Percentiles rank a stretch among this genome's conserved stretches.
phyloP scores from a whole-genome alignment of 2,329 filamentous ascomycete genomes.

The Aspergillus floridensis region DNA sequence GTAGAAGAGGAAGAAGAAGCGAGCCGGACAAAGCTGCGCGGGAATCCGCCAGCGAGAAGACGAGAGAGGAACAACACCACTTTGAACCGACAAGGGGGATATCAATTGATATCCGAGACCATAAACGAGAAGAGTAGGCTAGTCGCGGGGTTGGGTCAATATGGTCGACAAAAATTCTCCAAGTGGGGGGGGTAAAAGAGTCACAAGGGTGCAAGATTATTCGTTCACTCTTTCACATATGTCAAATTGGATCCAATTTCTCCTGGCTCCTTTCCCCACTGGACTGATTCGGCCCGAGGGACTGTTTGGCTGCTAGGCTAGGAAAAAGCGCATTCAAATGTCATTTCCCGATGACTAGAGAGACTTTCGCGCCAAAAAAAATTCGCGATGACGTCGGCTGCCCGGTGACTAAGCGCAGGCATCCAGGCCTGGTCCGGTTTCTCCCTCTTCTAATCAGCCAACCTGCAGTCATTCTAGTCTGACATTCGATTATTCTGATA shows the following conservation, averaged over 20 bases:
- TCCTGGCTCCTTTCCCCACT: constrained; percentile 1
- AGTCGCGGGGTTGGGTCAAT: not conserved
- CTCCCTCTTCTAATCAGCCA: not conserved
- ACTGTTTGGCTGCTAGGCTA: not conserved
- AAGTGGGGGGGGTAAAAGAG: not conserved
- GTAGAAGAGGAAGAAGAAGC: constrained; percentile 11
- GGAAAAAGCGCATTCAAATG: not conserved
- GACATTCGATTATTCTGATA: not conserved
- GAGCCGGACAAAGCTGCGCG: constrained; percentile 28
- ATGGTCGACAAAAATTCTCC: not conserved
- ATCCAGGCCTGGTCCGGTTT: not conserved
- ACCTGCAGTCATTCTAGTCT: not conserved
- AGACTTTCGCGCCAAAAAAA: constrained; percentile 11
- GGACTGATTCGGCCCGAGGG: not conserved
- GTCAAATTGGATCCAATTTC: not conserved
- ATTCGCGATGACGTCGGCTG: constrained; percentile 19
- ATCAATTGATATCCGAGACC: constrained; percentile 5
- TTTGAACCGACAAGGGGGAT: constrained; percentile 17
- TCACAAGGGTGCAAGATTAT: not conserved
- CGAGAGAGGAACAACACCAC: constrained; percentile 26
- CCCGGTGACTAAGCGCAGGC: constrained; percentile 16
- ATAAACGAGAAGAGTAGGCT: not conserved
- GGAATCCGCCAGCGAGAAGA: constrained; percentile 29
- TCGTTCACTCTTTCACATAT: not conserved
- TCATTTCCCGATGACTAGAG: not conserved